These are phyloP conservation scores for Camellia sinensis DNA, from an alignment of 148 eudicot species.

Conservation along the genomic window DNA sequence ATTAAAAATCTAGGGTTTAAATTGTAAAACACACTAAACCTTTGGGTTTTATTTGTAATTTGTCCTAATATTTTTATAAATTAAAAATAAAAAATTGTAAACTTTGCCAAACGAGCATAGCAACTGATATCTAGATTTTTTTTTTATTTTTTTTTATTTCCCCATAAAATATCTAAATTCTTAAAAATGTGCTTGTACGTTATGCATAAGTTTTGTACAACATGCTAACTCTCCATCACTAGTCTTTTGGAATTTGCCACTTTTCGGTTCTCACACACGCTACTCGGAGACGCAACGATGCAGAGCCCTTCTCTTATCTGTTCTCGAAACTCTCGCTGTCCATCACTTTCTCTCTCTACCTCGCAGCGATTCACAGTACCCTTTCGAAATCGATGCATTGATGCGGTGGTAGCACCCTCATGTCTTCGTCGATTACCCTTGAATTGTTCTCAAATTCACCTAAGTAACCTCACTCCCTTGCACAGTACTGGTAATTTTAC, in stretches of 20 bases:
- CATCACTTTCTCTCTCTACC: conserved; percentile 16
- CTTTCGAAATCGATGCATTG: background rate
- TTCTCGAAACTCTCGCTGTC: conserved; percentile 31
- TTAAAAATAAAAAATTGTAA: too few species aligned
- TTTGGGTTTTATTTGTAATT: too few species aligned
- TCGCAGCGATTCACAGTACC: conserved; percentile 14
- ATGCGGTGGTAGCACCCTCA: conserved; percentile 12
- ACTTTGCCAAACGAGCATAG: background rate
- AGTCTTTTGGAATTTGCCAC: background rate
- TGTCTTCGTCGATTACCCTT: conserved; percentile 12
- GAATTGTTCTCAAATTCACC: conserved; percentile 18
- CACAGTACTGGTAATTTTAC: conserved; percentile 36
- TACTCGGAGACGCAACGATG: conserved; percentile 7
- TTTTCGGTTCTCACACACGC: background rate
- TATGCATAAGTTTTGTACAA: background rate
- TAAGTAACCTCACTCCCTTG: conserved; percentile 17
- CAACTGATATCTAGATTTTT: background rate
- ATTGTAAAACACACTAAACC: too few species aligned
- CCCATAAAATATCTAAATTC: background rate
- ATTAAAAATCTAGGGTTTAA: too few species aligned
- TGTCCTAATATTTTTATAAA: too few species aligned
- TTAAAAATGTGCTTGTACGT: background rate
- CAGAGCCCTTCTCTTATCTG: conserved; percentile 31
- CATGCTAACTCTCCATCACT: background rate
- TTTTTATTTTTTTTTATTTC: too few species aligned